A percentile compares a stretch with the other conserved stretches of the same genome.
These are phyloP conservation scores for Blastobotrys elegans DNA, from an alignment of 1,139 yeast genomes.

Conservation along the genomic window DNA sequence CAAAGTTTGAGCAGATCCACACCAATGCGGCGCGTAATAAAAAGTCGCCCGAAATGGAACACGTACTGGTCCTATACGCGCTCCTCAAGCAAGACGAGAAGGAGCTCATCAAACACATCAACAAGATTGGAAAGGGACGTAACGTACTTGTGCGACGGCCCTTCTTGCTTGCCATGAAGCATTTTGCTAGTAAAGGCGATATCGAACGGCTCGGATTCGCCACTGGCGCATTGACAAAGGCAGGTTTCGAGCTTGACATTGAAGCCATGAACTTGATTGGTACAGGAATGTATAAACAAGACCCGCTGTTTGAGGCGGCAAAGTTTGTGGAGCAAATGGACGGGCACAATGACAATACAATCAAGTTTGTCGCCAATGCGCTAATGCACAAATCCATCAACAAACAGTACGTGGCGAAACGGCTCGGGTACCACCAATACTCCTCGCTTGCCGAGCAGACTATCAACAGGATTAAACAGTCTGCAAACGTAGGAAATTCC, in stretches of 20 bases:
- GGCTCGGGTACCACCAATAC: not conserved
- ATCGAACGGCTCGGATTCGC: constrained; percentile 13
- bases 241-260: constrained; percentile 8
- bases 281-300: constrained; percentile 3
- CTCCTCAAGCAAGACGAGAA: constrained; percentile 13
- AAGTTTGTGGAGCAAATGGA: not conserved
- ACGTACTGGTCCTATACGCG: constrained; percentile 18
- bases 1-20: constrained; percentile 3
- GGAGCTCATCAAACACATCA: constrained; percentile 13
- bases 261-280: constrained; percentile 4
- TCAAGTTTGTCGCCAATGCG: constrained; percentile 4
- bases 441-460: not conserved
- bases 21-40: constrained; percentile 1
- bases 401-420: not conserved
- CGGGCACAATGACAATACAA: not conserved
- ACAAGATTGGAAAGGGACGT: constrained; percentile 5
- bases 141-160: constrained; percentile 6
- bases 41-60: constrained; percentile 15
- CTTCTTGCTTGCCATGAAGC: constrained; percentile 8
- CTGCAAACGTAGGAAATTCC: constrained; percentile 1
- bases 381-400: constrained; percentile 4
- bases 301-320: constrained; percentile 5
- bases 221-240: constrained; percentile 10
- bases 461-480: not conserved
- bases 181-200: constrained; percentile 11